Evolutionary conservation across 2,329 filamentous ascomycete species (phyloP), one percentile per base, ranked within the genome.

Genomic region (Trichothecium roseum): DNA sequence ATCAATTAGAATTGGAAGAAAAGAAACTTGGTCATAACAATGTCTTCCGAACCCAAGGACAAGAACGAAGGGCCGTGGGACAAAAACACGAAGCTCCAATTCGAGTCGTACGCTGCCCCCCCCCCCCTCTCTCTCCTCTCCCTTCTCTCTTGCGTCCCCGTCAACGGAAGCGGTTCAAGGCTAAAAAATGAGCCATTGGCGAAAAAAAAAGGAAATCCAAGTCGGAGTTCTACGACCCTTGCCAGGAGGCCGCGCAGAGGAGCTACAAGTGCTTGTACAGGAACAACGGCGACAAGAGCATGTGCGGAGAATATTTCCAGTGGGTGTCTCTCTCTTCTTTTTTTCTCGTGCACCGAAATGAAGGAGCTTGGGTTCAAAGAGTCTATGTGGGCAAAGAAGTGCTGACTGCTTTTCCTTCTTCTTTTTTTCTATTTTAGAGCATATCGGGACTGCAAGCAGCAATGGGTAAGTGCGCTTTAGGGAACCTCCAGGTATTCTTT

Each of bases 251-350:
- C 5, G 89, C 91, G 7, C 68, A 81, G 46, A 74, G 74, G 52
- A 95, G 88, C 60, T 79, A 95, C 47, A 80, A 77, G 56, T 98
- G 91, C 52, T 64, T 98, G 52, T 81, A 87, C 54, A 76, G 91
- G 16, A 98, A 98, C 56, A 79, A 73, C 16, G 88, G 84, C 12
- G 86, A 96, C 54, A 74, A 79, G 45, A 68, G 79, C n/a, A 83
- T 96, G 82, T 98, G 91, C 55, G 70, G 72, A 44, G 89, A 96
- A 57, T 96, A 93, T 55, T 96, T 98, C 54, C 85, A 95, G 87
- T 95, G 56, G 61, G 84, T 61, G 39, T 29, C 35, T 17, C 20
- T 34, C 13, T 32, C 18, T 16, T 15, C 15, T 13, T 36, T 14
- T 37, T 24, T 18, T 35, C 18, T 15, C 24, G n/a, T 18, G 22